Percentiles rank a stretch among this genome's conserved stretches.
These are phyloP conservation scores for Penicillium paneum DNA, from an alignment of 2,329 filamentous ascomycete genomes.

Conservation along the genomic window DNA sequence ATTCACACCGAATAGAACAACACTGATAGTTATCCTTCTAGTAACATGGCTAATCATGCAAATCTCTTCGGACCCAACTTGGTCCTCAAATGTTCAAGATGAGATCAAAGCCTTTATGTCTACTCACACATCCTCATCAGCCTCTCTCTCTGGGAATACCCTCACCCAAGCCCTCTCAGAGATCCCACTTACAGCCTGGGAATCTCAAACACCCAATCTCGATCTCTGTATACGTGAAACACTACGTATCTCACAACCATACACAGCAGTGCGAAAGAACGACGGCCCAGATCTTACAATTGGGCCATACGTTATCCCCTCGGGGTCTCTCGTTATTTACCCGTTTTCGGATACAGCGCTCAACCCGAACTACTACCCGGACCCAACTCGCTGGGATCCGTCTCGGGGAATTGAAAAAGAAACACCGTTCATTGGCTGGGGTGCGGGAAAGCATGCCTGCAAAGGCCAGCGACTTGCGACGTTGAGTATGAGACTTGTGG, in stretches of 20 bases:
- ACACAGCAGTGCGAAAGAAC: slow-evolving; percentile 11
- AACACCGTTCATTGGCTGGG: slow-evolving; percentile 6
- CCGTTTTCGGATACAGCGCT: slow-evolving; percentile 11
- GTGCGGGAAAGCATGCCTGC: slow-evolving; percentile 7
- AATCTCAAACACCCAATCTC: slow-evolving; percentile 4
- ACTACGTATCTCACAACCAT: slow-evolving; percentile 8
- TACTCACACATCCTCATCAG: not conserved
- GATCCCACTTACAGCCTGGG: slow-evolving; percentile 7
- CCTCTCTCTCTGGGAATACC: not conserved
- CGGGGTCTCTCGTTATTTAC: slow-evolving; percentile 5
- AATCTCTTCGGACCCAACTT: slow-evolving; percentile 1
- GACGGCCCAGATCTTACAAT: slow-evolving; percentile 3
- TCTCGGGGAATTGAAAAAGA: slow-evolving; percentile 2
- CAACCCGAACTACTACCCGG: slow-evolving; percentile 1
- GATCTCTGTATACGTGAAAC: slow-evolving; percentile 12
- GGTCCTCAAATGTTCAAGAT: not conserved
- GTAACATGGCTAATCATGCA: slow-evolving; percentile 12
- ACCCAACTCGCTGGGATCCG: slow-evolving; percentile 10
- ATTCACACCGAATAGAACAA: not conserved
- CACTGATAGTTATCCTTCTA: not conserved
- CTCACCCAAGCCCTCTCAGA: slow-evolving; percentile 1
- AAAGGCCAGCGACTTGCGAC: slow-evolving; percentile 13
- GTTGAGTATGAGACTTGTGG: slow-evolving; percentile 10
- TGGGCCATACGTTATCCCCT: slow-evolving; percentile 4
- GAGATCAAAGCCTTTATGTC: slow-evolving; percentile 4